A percentile compares a stretch with the other conserved stretches of the same genome.
Conservation (phyloP, 306 rosid genomes). For the Malus sieversii region DNA sequence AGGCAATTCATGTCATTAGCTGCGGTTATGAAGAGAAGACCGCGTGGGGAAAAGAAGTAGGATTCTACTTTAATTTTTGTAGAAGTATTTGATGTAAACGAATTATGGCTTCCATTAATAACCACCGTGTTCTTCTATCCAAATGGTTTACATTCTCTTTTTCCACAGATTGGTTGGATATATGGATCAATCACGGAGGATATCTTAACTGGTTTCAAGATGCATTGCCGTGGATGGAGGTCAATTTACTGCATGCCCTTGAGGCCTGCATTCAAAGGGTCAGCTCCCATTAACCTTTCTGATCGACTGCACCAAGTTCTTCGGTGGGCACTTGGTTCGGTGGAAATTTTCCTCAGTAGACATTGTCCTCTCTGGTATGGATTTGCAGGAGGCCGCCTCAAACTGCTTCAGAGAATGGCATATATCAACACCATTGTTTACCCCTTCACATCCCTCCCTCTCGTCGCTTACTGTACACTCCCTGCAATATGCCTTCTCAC, state of each 20-base stretch:
- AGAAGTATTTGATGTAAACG: not conserved
- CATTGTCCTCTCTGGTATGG: constrained; percentile 99
- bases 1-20: constrained; percentile 94
- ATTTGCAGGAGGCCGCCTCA: constrained; percentile 92
- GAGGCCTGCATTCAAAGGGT: constrained; percentile 99
- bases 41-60: constrained; percentile 96
- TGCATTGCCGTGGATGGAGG: constrained; percentile 99
- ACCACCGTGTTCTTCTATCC: not conserved
- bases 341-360: constrained; percentile 96
- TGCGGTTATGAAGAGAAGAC: constrained; percentile 98
- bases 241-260: constrained; percentile 95
- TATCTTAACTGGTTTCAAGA: constrained; percentile 94
- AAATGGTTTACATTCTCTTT: not conserved
- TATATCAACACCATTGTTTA: constrained; percentile 95
- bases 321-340: constrained; percentile 99
- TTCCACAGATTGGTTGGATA: constrained; percentile 93
- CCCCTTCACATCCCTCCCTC: constrained; percentile 95
- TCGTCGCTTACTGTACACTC: constrained; percentile 73
- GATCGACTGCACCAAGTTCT: constrained; percentile 98
- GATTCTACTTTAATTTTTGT: constrained; percentile 11
- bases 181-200: constrained; percentile 98
- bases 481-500: constrained; percentile 97
- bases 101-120: not conserved
- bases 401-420: constrained; percentile 78
- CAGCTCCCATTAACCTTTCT: constrained; percentile 93